phyloP scores from a whole-genome alignment of 352 stramenopile species.

The Pythium diclinum region DNA sequence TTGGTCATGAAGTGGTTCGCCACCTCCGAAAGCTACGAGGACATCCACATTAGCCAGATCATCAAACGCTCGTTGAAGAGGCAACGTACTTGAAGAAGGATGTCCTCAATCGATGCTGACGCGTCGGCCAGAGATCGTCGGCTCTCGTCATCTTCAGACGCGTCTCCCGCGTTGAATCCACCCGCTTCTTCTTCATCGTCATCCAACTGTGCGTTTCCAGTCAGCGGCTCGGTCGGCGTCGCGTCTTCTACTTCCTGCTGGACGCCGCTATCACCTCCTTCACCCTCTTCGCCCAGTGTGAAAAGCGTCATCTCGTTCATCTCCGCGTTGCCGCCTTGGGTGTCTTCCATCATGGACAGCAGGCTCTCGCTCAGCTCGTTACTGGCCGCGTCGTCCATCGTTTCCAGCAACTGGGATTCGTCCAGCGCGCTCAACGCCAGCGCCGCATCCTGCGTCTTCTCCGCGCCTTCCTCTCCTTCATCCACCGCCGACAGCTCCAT shows the following conservation, averaged over 20 bases:
- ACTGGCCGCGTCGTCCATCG: neutral
- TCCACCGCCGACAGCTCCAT: conserved; percentile 1
- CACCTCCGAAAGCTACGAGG: conserved; percentile 23
- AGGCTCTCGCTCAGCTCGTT: conserved; percentile 8
- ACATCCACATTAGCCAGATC: neutral
- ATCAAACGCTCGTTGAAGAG: neutral
- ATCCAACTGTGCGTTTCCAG: neutral
- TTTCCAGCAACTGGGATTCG: conserved; percentile 8
- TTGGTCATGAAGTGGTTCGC: conserved; percentile 25
- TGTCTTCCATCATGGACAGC: conserved; percentile 13
- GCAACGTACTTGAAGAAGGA: conserved; percentile 17
- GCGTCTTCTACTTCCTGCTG: neutral
- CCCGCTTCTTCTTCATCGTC: neutral
- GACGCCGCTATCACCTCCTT: neutral
- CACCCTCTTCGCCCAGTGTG: conserved; percentile 11
- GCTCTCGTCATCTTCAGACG: neutral
- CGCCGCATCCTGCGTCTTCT: conserved; percentile 9
- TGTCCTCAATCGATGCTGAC: conserved; percentile 21
- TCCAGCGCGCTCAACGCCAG: conserved; percentile 24
- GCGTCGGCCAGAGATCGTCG: conserved; percentile 6
- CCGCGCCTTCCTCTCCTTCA: conserved; percentile 7
- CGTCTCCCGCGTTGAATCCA: neutral
- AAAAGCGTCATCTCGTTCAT: conserved; percentile 2
- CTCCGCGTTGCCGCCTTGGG: neutral
- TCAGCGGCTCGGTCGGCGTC: neutral